Evolutionary conservation across 495 filamentous ascomycete species (phyloP).

Genomic region (Podospora comata): DNA sequence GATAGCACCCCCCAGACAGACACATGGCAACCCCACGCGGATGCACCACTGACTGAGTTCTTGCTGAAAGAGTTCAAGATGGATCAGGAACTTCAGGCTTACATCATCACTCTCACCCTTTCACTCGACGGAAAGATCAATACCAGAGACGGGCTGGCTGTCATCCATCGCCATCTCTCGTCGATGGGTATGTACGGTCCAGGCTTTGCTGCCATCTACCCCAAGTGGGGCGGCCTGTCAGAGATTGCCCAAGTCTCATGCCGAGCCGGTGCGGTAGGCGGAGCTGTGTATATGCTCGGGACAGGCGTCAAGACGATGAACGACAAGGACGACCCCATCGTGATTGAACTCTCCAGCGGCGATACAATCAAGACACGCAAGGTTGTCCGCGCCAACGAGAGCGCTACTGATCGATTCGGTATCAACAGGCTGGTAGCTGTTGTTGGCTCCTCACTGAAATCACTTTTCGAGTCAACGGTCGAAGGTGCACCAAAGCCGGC

Average conservation of each 20-base stretch:
- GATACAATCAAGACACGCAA: slow-evolving; percentile 55
- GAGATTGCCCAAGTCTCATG: slow-evolving; percentile 92
- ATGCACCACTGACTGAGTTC: slow-evolving; percentile 59
- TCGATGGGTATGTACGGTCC: slow-evolving; percentile 85
- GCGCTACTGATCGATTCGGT: slow-evolving; percentile 19
- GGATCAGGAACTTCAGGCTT: slow-evolving; percentile 62
- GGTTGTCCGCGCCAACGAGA: slow-evolving; percentile 50
- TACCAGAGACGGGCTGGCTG: slow-evolving; percentile 57
- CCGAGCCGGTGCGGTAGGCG: slow-evolving; percentile 87
- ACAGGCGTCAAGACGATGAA: slow-evolving; percentile 53
- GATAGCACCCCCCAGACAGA: slow-evolving; percentile 52
- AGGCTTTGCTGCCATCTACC: slow-evolving; percentile 79
- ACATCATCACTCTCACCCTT: slow-evolving; percentile 75
- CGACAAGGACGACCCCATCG: slow-evolving; percentile 26
- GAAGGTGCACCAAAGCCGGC: slow-evolving; percentile 74
- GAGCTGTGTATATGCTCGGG: slow-evolving; percentile 82
- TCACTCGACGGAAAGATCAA: slow-evolving; percentile 59
- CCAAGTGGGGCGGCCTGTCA: slow-evolving; percentile 90
- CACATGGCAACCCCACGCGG: slow-evolving; percentile 30
- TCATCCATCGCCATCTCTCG: slow-evolving; percentile 76
- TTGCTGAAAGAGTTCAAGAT: slow-evolving; percentile 70
- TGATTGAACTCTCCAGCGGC: slow-evolving; percentile 57
- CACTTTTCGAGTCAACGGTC: slow-evolving; percentile 64
- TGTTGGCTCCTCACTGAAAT: slow-evolving; percentile 61
- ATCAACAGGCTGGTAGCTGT: slow-evolving; percentile 56